Base-by-base conservation (phyloP, 495 filamentous ascomycete genomes). In the Delitschia confertaspora region DNA sequence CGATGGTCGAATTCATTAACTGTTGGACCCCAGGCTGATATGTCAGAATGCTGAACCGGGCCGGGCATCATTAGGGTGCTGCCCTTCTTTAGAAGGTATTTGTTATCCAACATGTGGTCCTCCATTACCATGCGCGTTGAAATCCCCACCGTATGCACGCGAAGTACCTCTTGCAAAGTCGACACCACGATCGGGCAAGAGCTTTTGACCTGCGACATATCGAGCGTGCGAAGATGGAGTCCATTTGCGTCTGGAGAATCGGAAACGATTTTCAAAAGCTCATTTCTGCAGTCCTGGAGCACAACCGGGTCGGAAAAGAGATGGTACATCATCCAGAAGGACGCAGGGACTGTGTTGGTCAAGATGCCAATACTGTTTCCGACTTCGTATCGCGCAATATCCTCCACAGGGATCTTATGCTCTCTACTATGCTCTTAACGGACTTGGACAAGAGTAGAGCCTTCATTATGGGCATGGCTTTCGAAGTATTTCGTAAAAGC, bases 301-400 rank as follows among this genome's bases (percentile, higher is more conserved):
- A 72, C 50, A 2, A 49, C 44, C 0, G 66, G 60, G 20, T 65
- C 47, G 5, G 62, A 65, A 47, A 58, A 66, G 0, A 71, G 18
- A 22, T 66, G 60, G 27, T 65, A 65, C 3, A 73, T 44, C 11
- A 64, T 47, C 69, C 69, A 72, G 51, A 73, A 73, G 4, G 56
- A 49, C 11, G 68, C 53, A 2, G 69, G 69, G 19, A 63, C 55
- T 1, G 68, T 73, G 45, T 71, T 75, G 14, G 65, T 65, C 2
- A 74, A 38, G 14, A 72, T 42, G 0, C 59, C 72, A 23, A 70
- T 47, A 0, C 50, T 53, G 19, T 56, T 59, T 0, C 58, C 56
- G 7, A 64, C 57, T 49, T 73, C 69, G 13, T 59, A 59, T 17
- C 60, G 56, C 5, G 69, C 67, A 16, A 67, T 67, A 39, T 72